Percentiles rank a stretch among this genome's conserved stretches.
These are phyloP conservation scores for Metschnikowia cubensis DNA, from an alignment of 805 yeast species.

Conservation along the genomic window DNA sequence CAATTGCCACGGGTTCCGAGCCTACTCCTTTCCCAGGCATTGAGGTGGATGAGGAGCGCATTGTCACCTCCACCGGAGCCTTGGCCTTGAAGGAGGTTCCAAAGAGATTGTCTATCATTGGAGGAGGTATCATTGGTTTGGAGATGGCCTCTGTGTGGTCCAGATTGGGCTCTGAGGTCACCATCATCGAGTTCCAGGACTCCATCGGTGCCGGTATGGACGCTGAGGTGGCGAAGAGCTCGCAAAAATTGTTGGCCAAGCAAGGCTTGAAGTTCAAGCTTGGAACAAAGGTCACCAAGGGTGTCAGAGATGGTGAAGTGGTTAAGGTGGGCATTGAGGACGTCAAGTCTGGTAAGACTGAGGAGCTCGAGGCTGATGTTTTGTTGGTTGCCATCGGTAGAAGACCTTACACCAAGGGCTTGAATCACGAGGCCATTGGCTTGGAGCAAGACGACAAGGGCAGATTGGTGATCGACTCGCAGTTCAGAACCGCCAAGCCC, in stretches of 20 bases:
- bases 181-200: conserved; percentile 84
- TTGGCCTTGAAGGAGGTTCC: conserved; percentile 84
- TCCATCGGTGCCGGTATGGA: conserved; percentile 99
- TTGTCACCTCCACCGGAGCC: conserved; percentile 94
- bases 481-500: conserved; percentile 86
- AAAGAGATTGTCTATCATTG: conserved; percentile 86
- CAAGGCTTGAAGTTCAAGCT: conserved; percentile 94
- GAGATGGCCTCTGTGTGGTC: conserved; percentile 99
- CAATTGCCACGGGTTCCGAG: conserved; percentile 98
- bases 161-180: conserved; percentile 92
- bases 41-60: conserved; percentile 92
- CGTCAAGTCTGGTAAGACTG: conserved; percentile 79
- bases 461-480: conserved; percentile 88
- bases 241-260: conserved; percentile 86
- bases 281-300: conserved; percentile 86
- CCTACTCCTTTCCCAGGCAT: conserved; percentile 99
- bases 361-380: conserved; percentile 82
- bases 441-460: conserved; percentile 90
- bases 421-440: conserved; percentile 84
- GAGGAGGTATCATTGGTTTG: conserved; percentile 99
- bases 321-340: conserved; percentile 88
- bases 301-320: conserved; percentile 80
- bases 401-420: conserved; percentile 91
- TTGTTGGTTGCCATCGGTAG: conserved; percentile 97
- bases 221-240: conserved; percentile 83